Conservation (phyloP, 352 stramenopile genomes). For the Globisporangium rhizosaccharum region DNA sequence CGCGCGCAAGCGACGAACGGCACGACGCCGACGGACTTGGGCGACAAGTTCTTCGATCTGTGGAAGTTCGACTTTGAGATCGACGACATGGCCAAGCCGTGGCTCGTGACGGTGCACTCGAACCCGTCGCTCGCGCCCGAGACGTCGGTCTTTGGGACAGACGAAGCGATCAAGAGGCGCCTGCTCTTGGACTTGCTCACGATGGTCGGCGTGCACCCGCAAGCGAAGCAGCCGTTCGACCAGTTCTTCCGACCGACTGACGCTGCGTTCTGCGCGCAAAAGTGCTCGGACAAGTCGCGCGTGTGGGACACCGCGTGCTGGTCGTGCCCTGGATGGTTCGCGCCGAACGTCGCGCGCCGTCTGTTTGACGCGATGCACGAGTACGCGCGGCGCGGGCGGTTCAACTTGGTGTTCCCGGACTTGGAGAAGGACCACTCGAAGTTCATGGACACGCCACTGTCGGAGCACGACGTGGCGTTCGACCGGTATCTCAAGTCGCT, state of each 20-base stretch:
- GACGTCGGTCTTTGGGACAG: conserved; percentile 49
- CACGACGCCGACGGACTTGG: conserved; percentile 31
- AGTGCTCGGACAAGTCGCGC: conserved; percentile 57
- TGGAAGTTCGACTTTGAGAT: conserved; percentile 96
- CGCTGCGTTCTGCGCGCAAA: conserved; percentile 46
- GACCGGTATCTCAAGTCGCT: conserved; percentile 74
- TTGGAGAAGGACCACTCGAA: conserved; percentile 50
- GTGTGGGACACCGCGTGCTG: conserved; percentile 69
- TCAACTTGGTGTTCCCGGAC: conserved; percentile 64
- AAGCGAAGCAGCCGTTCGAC: conserved; percentile 50
- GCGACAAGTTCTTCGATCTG: conserved; percentile 91
- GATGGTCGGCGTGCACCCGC: conserved; percentile 63
- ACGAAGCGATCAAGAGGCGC: conserved; percentile 61
- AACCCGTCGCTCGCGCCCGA: conserved; percentile 56
- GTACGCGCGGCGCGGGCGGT: conserved; percentile 63
- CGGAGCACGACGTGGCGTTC: conserved; percentile 61
- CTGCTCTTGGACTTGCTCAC: conserved; percentile 65
- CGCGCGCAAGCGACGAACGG: conserved; percentile 12
- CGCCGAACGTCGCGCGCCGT: conserved; percentile 43
- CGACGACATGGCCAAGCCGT: conserved; percentile 91
- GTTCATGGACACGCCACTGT: conserved; percentile 50
- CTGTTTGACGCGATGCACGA: conserved; percentile 53
- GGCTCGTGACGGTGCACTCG: conserved; percentile 87
- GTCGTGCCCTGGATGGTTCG: conserved; percentile 71
- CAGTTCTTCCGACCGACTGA: conserved; percentile 46